These are phyloP conservation scores for Aureobasidium pullulans DNA, from an alignment of 2,329 filamentous ascomycete species.

Conservation along the genomic window DNA sequence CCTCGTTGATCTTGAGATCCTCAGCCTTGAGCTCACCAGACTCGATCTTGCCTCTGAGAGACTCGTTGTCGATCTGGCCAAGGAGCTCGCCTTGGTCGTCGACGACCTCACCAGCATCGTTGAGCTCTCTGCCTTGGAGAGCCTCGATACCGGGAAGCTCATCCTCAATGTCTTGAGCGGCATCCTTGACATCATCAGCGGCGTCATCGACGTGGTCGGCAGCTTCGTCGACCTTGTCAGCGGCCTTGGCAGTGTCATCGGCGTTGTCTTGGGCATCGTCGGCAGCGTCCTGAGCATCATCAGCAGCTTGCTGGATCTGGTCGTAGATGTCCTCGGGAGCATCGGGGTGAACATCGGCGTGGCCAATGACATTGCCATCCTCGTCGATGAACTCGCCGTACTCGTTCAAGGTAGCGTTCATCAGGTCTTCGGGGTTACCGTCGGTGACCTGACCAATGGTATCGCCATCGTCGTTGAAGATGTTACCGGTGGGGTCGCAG, in stretches of 20 bases:
- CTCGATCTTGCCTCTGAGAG: constrained; percentile 30
- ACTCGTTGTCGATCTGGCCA: constrained; percentile 36
- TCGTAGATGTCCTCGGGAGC: constrained; percentile 32
- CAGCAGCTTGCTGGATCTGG: constrained; percentile 34
- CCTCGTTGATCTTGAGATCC: constrained; percentile 44
- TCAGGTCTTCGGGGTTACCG: constrained; percentile 41
- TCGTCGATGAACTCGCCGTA: constrained; percentile 50
- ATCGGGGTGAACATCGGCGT: constrained; percentile 43
- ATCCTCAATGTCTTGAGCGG: constrained; percentile 35
- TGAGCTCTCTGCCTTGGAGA: constrained; percentile 44
- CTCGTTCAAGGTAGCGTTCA: constrained; percentile 44
- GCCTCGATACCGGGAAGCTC: constrained; percentile 46
- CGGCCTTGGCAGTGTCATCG: constrained; percentile 25
- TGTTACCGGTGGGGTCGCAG: constrained; percentile 39
- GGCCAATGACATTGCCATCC: constrained; percentile 46
- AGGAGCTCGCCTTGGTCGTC: constrained; percentile 44
- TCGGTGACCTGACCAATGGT: constrained; percentile 42
- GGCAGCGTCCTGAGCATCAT: constrained; percentile 25
- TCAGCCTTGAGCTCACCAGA: constrained; percentile 36
- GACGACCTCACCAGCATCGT: constrained; percentile 43
- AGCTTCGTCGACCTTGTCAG: constrained; percentile 25
- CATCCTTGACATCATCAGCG: constrained; percentile 23
- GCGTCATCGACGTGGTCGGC: constrained; percentile 23
- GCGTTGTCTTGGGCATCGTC: constrained; percentile 26
- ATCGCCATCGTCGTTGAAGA: constrained; percentile 45